Evolutionary conservation across 2,329 filamentous ascomycete genomes (phyloP), one percentile per base, ranked within the genome.

Genomic region (Cladobotryum mycophilum): DNA sequence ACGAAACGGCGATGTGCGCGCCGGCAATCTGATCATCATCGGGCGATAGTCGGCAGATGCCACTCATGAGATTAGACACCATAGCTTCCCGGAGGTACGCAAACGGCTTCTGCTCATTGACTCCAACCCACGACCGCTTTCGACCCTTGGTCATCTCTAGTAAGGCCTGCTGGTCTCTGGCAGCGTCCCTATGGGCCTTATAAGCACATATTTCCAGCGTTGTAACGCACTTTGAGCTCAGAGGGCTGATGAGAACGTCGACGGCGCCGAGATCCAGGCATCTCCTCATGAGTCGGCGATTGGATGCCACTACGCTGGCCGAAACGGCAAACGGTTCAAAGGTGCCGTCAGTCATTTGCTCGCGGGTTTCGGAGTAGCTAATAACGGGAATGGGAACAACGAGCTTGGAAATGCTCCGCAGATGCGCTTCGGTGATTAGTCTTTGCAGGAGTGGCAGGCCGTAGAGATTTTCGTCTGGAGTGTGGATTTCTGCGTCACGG

Each of bases 121-220:
- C 79, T 22, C 91, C 90, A 40, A 96, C 89, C 91, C 91, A 96
- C 0, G 91, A 96, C 48, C 89, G 81, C 67, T 95, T 95, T 49
- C 90, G 80, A 41, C 85, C 83, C 58, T 85, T 83, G 62, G 85
- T 86, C 53, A 86, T 75, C 53, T 87, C 85, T 51, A 90, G 65
- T 54, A 90, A 78, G 15, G 83, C 81, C 53, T 85, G 79, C 62
- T 89, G 84, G 61, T 91, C 86, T 61, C 81, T 83, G 34, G 80
- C 76, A 18, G 87, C 85, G 60, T 90, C 84, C 66, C 88, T 88
- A 62, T 88, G 86, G 43, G 86, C 83, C 60, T 86, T 84, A 70
- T 95, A 95, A 41, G 88, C 89, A 65, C 92, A 89, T 14, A 93
- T 82, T 54, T 88, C 84, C 46, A 96, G 75, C 30, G 85, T 84